Base-by-base conservation (phyloP, 2,329 filamentous ascomycete species). In the Colletotrichum somersetense region DNA sequence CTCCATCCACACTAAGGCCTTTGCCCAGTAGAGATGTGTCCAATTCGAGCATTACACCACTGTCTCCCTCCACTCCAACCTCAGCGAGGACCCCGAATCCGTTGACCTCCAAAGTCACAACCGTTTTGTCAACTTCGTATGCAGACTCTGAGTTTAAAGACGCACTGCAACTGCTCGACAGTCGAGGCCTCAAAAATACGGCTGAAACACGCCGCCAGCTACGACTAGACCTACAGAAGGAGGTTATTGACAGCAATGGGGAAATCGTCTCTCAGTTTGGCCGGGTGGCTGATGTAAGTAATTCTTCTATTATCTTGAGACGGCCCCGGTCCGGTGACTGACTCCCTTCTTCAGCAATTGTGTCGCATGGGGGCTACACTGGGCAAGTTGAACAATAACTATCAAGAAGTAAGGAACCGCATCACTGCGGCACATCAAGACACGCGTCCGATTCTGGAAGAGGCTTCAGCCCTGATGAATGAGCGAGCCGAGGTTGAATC, bases 221-320 rank as follows among this genome's bases (percentile, higher is more conserved):
- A 20, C 91, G 95, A 20, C 83, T 97, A 1, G 91, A 97, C 79
- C 87, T 97, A 1, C 95, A 98, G 79, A 96, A 93, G 80, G 95
- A 98, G 79, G 93, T 98, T 48, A 95, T 98, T 68, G 90, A 96
- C 75, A 95, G 93, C 82, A 98, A 98, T 89, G 95, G 93, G 62
- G 90, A 94, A 75, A 93, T 98, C 74, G 90, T 98, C 71, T 87
- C 89, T 66, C 94, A 97, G 79, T 98, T 98, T 82, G 94, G 95
- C 46, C 88, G 91, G 67, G 94, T 99, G 75, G 94, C 95, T 40
- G 93, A 97, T 87, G 93, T 96, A 81, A 79, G 87, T 79, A 18
- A n/a, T 57, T 30, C n/a, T 50, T 46, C 38, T 66, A 26, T 58
- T 7, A 5, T 26, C 7, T 14, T 7, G n/a, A 26, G 20, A 44